Percentiles rank a stretch among this genome's conserved stretches.
Conservation (phyloP, 768 basidiomycete species). For the Lentinula sp. region DNA sequence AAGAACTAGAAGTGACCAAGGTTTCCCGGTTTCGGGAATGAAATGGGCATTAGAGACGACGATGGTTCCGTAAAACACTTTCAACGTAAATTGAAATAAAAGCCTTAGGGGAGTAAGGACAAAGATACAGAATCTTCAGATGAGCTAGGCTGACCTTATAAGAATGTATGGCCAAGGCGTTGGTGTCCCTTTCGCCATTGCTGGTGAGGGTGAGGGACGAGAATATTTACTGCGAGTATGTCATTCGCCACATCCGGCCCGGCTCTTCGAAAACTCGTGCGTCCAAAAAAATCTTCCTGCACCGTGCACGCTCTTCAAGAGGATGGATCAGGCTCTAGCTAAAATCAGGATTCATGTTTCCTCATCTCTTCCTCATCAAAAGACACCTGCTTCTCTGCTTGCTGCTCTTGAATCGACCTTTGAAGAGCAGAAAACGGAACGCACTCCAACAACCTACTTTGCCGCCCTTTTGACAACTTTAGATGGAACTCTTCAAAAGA, state of each 20-base stretch:
- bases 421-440: slow-evolving; percentile 59
- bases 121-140: background rate
- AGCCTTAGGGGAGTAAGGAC: slow-evolving; percentile 29
- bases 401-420: slow-evolving; percentile 79
- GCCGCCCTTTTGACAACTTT: slow-evolving; percentile 85
- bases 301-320: background rate
- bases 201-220: background rate
- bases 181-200: slow-evolving; percentile 32
- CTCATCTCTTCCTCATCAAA: slow-evolving; percentile 81
- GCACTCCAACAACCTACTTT: slow-evolving; percentile 87
- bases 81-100: slow-evolving; percentile 77
- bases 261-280: background rate
- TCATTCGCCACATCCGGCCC: background rate
- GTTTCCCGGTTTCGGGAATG: slow-evolving; percentile 66
- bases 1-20: slow-evolving; percentile 39
- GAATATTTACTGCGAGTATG: no score
- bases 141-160: slow-evolving; percentile 43
- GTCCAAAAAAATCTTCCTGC: background rate
- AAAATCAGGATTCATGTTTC: slow-evolving; percentile 86
- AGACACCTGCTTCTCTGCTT: slow-evolving; percentile 81
- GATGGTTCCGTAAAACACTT: slow-evolving; percentile 87
- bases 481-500: slow-evolving; percentile 67
- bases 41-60: slow-evolving; percentile 73
- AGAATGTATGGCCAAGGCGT: slow-evolving; percentile 62
- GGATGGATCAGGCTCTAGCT: slow-evolving; percentile 61